phyloP scores from a whole-genome alignment of 306 rosid genomes.

The Fragaria iinumae region DNA sequence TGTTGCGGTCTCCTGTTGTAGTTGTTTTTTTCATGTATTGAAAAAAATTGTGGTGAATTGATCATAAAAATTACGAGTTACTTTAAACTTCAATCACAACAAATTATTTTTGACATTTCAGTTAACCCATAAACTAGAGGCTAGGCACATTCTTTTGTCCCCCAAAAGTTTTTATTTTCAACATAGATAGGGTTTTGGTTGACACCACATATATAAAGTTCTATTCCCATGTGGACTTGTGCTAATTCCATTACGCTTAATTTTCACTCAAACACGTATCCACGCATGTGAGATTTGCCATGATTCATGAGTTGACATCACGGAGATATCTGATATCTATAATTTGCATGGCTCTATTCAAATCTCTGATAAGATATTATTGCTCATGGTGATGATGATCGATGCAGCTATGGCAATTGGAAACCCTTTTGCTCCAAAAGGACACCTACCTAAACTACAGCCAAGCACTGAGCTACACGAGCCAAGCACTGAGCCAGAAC shows the following conservation, averaged over 20 bases:
- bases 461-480: slow-evolving; percentile 96
- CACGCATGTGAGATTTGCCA: slow-evolving; percentile 28
- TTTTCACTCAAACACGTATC: slow-evolving; percentile 18
- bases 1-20: no score
- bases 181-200: background rate
- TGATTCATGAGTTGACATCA: slow-evolving; percentile 28
- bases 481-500: slow-evolving; percentile 98
- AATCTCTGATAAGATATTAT: slow-evolving; percentile 27
- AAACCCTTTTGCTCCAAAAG: slow-evolving; percentile 87
- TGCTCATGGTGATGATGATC: slow-evolving; percentile 22
- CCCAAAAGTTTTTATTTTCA: background rate
- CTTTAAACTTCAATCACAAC: no score
- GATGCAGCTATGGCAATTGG: slow-evolving; percentile 95
- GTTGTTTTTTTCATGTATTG: no score
- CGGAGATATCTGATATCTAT: slow-evolving; percentile 2
- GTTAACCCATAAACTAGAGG: no score
- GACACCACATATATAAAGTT: slow-evolving; percentile 3
- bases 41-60: no score
- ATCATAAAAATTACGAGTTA: background rate
- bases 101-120: no score
- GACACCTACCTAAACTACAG: slow-evolving; percentile 95
- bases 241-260: background rate
- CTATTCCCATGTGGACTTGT: slow-evolving; percentile 21
- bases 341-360: background rate
- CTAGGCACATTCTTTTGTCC: no score